These are phyloP conservation scores for Talaromyces sp. DNA, from an alignment of 2,329 filamentous ascomycete species.

Conservation along the genomic window DNA sequence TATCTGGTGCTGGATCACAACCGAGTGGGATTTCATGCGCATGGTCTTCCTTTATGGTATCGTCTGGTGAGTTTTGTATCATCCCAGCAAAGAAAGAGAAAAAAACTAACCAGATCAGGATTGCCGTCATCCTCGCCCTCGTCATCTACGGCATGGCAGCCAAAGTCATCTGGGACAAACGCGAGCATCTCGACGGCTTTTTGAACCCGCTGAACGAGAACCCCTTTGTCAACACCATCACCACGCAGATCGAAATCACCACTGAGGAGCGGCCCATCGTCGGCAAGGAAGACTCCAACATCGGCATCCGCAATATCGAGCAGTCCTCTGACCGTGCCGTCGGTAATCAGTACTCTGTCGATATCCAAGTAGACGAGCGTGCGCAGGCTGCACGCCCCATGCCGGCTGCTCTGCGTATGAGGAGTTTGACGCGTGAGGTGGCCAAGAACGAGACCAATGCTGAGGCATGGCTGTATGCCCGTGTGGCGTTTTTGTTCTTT, in stretches of 20 bases:
- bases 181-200: conserved; percentile 11
- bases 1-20: conserved; percentile 70
- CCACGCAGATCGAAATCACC: conserved; percentile 11
- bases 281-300: neutral
- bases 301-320: neutral
- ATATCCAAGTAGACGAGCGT: conserved; percentile 35
- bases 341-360: conserved; percentile 6
- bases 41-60: conserved; percentile 61
- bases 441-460: conserved; percentile 22
- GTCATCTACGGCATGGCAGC: conserved; percentile 11
- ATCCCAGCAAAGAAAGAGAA: neutral
- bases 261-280: conserved; percentile 13
- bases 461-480: conserved; percentile 24
- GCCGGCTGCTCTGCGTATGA: conserved; percentile 20
- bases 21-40: conserved; percentile 61
- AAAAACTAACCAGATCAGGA: conserved; percentile 29
- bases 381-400: conserved; percentile 35
- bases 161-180: conserved; percentile 11
- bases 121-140: conserved; percentile 8
- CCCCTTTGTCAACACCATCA: conserved; percentile 10
- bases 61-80: conserved; percentile 20
- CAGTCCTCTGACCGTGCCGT: neutral
- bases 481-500: conserved; percentile 25
- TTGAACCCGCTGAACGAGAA: conserved; percentile 13
- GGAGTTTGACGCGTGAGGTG: conserved; percentile 8